Evolutionary conservation across 768 basidiomycete species (phyloP), one percentile per base, ranked within the genome.

Genomic region (Boletus tomentosulus): DNA sequence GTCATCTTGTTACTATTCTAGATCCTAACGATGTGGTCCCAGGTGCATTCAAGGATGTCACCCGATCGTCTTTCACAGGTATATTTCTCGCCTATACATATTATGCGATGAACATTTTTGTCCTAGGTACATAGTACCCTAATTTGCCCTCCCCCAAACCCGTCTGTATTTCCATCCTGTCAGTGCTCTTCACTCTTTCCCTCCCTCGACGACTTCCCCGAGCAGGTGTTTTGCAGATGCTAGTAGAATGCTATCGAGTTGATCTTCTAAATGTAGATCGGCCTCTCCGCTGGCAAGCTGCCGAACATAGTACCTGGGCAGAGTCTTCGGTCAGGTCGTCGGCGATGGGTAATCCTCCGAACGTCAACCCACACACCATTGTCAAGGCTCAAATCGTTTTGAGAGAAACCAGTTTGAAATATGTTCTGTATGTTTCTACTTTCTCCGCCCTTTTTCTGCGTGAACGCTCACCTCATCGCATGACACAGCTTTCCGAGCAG

Each of bases 321-420:
- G 82, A 83, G 80, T 84, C 83, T 73, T 80, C 82, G 73, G 79
- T 79, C 77, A 85, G 87, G 85, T 76, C 77, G 62, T 85, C 86
- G 76, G 82, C 85, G 74, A 90, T 89, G 88, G 89, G 90, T 77
- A 87, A 82, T 69, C 83, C 87, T 78, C 82, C 86, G 74, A 85
- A 73, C 68, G 84, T 86, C 70, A 90, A 89, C 71, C 90, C 92
- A 67, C 85, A 91, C 72, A 92, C 89, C 69, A 92, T 92, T 72
- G 91, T 93, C 76, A 91, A 90, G 74, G 89, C 95, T 56, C 95
- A 99, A 79, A 95, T 99, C 67, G 94, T 96, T 99, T 92, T 69
- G 90, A 92, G 68, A 84, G 91, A 68, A 92, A 97, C 73, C 87
- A 93, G 69, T 75, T 83, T 51, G 95, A 99, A 76, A 97, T 99